Evolutionary conservation across 2,329 filamentous ascomycete genomes (phyloP).

Genomic region (Fusarium armeniacum): DNA sequence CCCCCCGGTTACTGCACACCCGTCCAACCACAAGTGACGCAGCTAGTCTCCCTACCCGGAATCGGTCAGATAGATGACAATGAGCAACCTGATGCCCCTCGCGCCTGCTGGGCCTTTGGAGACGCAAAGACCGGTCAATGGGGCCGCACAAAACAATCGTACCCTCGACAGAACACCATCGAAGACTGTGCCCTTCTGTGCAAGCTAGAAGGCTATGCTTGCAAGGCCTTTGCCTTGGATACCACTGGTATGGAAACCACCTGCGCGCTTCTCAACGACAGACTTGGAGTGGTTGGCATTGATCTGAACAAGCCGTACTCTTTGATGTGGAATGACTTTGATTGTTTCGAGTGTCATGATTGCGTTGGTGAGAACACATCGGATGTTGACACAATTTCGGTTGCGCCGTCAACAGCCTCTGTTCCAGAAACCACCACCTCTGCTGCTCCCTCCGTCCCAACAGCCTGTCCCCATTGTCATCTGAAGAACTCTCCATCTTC

Average conservation of each 20-base stretch:
- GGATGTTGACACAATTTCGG: background rate
- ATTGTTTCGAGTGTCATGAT: constrained; percentile 23
- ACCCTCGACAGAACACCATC: constrained; percentile 22
- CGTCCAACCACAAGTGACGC: background rate
- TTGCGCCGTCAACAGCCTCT: background rate
- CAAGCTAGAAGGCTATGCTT: constrained; percentile 10
- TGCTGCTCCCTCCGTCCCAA: background rate
- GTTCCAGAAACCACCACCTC: background rate
- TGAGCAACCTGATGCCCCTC: background rate
- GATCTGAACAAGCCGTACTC: background rate
- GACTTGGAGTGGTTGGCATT: constrained; percentile 4
- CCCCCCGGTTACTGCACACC: constrained; percentile 21
- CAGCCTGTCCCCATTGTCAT: background rate
- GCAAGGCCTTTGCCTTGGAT: constrained; percentile 5
- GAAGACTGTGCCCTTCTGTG: constrained; percentile 24
- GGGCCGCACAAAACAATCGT: constrained; percentile 1
- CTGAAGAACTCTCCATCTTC: background rate
- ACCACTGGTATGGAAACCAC: too few relatives aligned
- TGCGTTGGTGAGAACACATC: constrained; percentile 8
- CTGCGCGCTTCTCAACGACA: background rate
- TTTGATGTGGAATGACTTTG: constrained; percentile 21
- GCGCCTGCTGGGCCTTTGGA: constrained; percentile 24
- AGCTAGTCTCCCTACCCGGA: background rate
- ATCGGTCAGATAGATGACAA: background rate
- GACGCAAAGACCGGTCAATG: background rate